Evolutionary conservation across 2,329 filamentous ascomycete genomes (phyloP), one percentile per base, ranked within the genome.

Genomic region (Aspergillus pseudonomiae): DNA sequence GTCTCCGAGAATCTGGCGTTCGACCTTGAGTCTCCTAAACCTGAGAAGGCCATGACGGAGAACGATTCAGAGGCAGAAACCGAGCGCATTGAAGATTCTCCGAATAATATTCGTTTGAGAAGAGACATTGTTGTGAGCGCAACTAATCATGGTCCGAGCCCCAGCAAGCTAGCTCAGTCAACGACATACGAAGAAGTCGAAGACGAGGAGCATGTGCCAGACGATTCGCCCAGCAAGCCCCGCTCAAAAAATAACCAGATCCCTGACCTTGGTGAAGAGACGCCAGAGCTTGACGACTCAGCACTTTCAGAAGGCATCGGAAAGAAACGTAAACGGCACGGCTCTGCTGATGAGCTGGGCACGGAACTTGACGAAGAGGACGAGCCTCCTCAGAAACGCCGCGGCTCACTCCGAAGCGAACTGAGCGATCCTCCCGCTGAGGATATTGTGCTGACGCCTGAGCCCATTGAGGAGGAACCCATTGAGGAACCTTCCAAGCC

Each of bases 1-100:
- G 89, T 92, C 66, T 85, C 83, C 50, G 90, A 92, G 58, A 88
- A 91, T 67, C 90, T 85, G 56, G 79, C 79, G 4, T 79, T 79
- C 14, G 81, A 90, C 59, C 86, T 86, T 65, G 84, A 78, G 72
- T 78, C 75, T 63, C 79, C 73, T 60, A 78, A 68, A 70, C 83
- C 83, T 10, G 82, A 85, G 68, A 86, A 82, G 70, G 81, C 21
- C 11, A 52, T 85, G 66, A 82, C 88, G 36, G 86, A 89, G 59
- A 84, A 85, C 61, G 89, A 91, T 71, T 90, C 94, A 4, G 94
- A 98, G 79, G 94, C 94, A 39, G 94, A 97, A 80, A 98, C 94
- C 1, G 94, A 97, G 80, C 89, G 95, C 63, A 85, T 99, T 64
- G 95, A 95, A 74, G 89, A 91, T 73, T 96, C 93, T n/a, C 93